A percentile compares a stretch with the other conserved stretches of the same genome.
These are phyloP conservation scores for Kodamaea anthophila DNA, from an alignment of 1,139 yeast species.

Conservation along the genomic window DNA sequence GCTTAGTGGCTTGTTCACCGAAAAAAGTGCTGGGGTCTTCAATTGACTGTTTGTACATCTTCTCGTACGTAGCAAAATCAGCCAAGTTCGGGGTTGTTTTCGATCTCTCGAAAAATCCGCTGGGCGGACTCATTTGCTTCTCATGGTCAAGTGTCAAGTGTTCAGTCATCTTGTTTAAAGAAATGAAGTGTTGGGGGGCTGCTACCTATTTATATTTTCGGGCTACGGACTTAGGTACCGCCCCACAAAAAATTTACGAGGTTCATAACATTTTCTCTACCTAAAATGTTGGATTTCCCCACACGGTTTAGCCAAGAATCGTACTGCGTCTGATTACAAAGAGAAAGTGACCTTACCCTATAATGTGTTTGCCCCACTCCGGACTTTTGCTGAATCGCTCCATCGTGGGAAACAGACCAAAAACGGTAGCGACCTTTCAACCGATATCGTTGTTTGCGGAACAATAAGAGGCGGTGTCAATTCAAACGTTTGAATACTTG, in stretches of 20 bases:
- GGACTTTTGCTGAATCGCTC: too few species aligned
- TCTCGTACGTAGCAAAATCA: slow-evolving; percentile 51
- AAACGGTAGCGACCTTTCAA: too few species aligned
- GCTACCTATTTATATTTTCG: slow-evolving; percentile 2
- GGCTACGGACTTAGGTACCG: slow-evolving; percentile 1
- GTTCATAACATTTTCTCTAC: slow-evolving; percentile 1
- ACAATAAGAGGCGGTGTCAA: too few species aligned
- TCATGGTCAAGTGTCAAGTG: slow-evolving; percentile 41
- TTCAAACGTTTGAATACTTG: too few species aligned
- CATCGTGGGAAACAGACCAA: too few species aligned
- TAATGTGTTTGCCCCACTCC: too few species aligned
- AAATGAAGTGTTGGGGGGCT: neutral
- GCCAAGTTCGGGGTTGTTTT: slow-evolving; percentile 42
- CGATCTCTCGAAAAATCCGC: slow-evolving; percentile 51
- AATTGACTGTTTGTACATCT: slow-evolving; percentile 60
- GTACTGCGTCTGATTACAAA: neutral
- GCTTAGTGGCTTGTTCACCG: slow-evolving; percentile 52
- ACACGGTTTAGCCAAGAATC: neutral
- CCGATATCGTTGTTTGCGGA: too few species aligned
- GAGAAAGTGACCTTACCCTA: too few species aligned
- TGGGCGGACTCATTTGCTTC: slow-evolving; percentile 43
- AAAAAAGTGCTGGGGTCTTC: slow-evolving; percentile 61
- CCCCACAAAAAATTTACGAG: slow-evolving; percentile 4
- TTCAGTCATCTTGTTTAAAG: slow-evolving; percentile 5
- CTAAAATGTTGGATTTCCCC: slow-evolving; percentile 5